Percentiles rank a stretch among this genome's conserved stretches.
Conservation (phyloP, 2,329 filamentous ascomycete species). For the Diaporthe longicolla region DNA sequence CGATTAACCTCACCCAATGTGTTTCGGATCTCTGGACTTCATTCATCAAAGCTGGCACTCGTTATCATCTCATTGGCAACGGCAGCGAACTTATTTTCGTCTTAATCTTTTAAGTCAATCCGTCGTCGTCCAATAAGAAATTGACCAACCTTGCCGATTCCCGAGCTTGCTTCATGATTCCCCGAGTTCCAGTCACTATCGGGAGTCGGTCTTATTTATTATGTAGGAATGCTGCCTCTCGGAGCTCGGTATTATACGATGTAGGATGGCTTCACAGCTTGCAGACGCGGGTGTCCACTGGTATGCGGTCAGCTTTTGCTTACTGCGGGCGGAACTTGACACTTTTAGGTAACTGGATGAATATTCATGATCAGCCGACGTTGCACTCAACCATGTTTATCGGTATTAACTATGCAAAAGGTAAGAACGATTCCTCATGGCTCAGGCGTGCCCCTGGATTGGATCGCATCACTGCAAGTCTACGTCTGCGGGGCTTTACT, state of each 20-base stretch:
- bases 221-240: too few relatives aligned
- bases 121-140: not conserved
- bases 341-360: conserved; percentile 5
- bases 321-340: not conserved
- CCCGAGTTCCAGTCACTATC: not conserved
- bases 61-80: too few relatives aligned
- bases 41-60: too few relatives aligned
- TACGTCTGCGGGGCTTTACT: not conserved
- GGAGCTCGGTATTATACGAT: not conserved
- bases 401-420: not conserved
- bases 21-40: too few relatives aligned
- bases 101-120: not conserved
- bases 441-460: not conserved
- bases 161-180: not conserved
- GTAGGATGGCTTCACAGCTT: not conserved
- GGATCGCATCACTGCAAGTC: not conserved
- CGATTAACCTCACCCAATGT: too few relatives aligned
- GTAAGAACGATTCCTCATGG: not conserved
- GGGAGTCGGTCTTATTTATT: not conserved
- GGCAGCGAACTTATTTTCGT: not conserved
- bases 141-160: not conserved
- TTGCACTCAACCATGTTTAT: not conserved
- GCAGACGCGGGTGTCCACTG: not conserved
- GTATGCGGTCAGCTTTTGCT: not conserved
- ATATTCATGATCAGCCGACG: not conserved